phyloP scores from a whole-genome alignment of 2,329 filamentous ascomycete species.

The Epichloe gansuensis region DNA sequence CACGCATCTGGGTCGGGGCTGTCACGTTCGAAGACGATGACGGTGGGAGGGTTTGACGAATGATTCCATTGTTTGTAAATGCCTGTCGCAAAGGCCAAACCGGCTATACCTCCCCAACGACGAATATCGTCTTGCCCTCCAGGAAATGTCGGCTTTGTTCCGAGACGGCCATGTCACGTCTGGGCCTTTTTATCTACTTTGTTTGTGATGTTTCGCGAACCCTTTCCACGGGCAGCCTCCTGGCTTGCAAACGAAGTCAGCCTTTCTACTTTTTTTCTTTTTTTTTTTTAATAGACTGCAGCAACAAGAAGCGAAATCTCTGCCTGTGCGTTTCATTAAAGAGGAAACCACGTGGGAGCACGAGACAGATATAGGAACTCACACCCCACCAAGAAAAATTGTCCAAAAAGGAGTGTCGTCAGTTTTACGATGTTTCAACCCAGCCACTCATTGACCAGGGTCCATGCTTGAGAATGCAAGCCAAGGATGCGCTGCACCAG shows the following conservation, averaged over 20 bases:
- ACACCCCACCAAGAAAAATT: no score
- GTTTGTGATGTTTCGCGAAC: neutral
- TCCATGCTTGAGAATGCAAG: neutral
- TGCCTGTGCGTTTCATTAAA: no score
- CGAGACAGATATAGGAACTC: no score
- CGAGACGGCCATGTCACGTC: constrained; percentile 7
- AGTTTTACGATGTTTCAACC: neutral
- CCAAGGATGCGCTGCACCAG: no score
- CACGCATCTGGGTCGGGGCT: constrained; percentile 15
- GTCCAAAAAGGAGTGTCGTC: neutral
- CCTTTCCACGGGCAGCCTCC: neutral
- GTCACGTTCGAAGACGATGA: constrained; percentile 32
- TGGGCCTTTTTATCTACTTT: no score
- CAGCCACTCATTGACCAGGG: neutral
- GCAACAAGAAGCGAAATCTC: no score
- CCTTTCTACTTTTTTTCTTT: no score
- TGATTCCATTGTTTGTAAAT: constrained; percentile 27
- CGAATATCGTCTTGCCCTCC: constrained; percentile 29
- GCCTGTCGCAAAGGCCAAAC: constrained; percentile 28
- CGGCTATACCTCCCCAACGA: constrained; percentile 33
- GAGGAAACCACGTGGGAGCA: no score
- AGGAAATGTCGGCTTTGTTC: constrained; percentile 17
- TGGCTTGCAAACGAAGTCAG: neutral
- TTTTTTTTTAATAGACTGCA: no score
- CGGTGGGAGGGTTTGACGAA: constrained; percentile 16